These are phyloP conservation scores for Trichoderma lentiforme DNA, from an alignment of 2,329 filamentous ascomycete genomes.

Conservation along the genomic window DNA sequence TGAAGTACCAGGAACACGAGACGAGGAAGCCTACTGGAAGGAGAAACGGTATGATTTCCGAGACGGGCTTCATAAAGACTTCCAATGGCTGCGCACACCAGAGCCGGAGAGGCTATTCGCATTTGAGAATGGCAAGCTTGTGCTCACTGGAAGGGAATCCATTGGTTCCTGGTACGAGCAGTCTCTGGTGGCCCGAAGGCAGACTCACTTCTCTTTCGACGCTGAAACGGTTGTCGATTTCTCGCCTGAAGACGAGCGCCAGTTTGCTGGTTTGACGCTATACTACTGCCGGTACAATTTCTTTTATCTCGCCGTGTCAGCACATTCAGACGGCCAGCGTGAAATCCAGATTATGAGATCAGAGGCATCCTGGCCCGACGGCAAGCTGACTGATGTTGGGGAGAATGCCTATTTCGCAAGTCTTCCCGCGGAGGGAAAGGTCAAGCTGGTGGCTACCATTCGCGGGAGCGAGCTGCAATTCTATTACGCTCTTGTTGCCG, in stretches of 20 bases:
- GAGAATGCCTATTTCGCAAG: background rate
- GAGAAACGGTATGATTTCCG: conserved; percentile 48
- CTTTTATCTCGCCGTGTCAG: conserved; percentile 58
- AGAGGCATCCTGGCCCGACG: conserved; percentile 54
- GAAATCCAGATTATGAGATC: conserved; percentile 57
- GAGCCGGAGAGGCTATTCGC: conserved; percentile 53
- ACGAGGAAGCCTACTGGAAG: conserved; percentile 50
- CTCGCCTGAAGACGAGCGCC: conserved; percentile 53
- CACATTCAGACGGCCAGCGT: conserved; percentile 51
- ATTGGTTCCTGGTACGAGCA: conserved; percentile 60
- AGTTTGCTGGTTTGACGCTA: conserved; percentile 58
- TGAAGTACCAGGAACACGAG: conserved; percentile 46
- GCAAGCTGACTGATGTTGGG: conserved; percentile 44
- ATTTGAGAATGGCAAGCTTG: conserved; percentile 39
- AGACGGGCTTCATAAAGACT: conserved; percentile 46
- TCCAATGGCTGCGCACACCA: conserved; percentile 57
- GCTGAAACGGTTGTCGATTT: conserved; percentile 56
- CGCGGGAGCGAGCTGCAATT: conserved; percentile 54
- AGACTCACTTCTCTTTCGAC: conserved; percentile 59
- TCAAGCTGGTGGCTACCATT: conserved; percentile 50
- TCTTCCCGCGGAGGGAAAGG: conserved; percentile 54
- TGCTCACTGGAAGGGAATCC: conserved; percentile 48
- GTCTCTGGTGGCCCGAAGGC: conserved; percentile 51
- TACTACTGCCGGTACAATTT: conserved; percentile 65
- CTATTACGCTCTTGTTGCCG: conserved; percentile 47